Conservation (phyloP, 805 yeast species). For the Candida montana region DNA sequence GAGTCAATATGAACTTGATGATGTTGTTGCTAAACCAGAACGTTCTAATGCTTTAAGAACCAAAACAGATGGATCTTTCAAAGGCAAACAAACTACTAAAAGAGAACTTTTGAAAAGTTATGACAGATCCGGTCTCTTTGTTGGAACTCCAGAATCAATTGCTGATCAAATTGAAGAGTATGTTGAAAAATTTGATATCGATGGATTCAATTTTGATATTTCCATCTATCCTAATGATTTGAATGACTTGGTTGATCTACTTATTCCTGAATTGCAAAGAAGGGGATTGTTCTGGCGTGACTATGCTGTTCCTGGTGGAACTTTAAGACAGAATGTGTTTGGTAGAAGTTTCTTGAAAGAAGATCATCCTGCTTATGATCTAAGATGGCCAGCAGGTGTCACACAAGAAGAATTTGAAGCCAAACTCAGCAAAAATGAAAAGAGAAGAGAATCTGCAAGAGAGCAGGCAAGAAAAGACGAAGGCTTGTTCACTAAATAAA, state of each 20-base stretch:
- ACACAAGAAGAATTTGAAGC: constrained; percentile 24
- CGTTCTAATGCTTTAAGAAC: constrained; percentile 31
- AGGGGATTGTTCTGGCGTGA: constrained; percentile 35
- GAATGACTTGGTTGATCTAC: constrained; percentile 32
- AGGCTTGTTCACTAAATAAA: too few species aligned
- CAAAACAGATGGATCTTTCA: constrained; percentile 25
- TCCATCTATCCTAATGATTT: constrained; percentile 32
- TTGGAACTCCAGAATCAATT: constrained; percentile 33
- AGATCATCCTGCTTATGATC: constrained; percentile 9
- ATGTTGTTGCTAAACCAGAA: constrained; percentile 22
- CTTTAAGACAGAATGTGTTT: constrained; percentile 7
- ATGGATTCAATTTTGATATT: constrained; percentile 38
- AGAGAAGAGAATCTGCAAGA: background rate
- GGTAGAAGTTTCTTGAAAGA: constrained; percentile 8
- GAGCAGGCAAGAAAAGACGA: background rate
- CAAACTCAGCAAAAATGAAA: background rate
- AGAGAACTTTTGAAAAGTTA: constrained; percentile 22
- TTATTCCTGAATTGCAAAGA: constrained; percentile 31
- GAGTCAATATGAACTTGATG: constrained; percentile 14
- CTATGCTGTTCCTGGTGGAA: constrained; percentile 28
- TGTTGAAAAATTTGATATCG: constrained; percentile 35
- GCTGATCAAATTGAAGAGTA: constrained; percentile 36
- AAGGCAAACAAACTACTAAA: constrained; percentile 14
- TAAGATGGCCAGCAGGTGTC: constrained; percentile 15
- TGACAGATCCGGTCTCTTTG: constrained; percentile 26